phyloP scores from a whole-genome alignment of 1,139 yeast species.

The Diutina neorugosa region DNA sequence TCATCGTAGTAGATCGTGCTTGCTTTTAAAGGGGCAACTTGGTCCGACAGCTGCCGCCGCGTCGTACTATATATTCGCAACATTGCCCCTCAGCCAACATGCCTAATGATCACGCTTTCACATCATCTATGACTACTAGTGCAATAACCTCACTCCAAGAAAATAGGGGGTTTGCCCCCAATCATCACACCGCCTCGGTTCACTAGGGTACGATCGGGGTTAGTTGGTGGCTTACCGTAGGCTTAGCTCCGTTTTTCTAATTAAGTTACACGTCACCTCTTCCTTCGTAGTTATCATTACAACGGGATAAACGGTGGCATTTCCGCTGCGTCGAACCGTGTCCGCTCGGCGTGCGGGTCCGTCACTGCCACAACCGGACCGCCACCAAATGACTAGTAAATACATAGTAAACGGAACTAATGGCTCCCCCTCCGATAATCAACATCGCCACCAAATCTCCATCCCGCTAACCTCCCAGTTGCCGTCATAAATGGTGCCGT shows the following conservation, averaged over 20 bases:
- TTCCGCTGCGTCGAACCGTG: background rate
- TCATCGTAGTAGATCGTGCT: background rate
- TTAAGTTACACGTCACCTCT: no score
- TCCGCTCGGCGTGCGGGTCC: background rate
- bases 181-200: no score
- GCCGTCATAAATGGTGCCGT: no score
- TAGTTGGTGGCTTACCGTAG: no score
- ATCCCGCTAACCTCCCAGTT: no score
- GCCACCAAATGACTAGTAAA: background rate
- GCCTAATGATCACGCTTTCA: background rate
- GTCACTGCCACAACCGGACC: background rate
- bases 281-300: background rate
- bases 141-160: background rate
- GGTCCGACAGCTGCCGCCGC: background rate
- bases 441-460: no score
- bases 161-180: background rate
- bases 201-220: no score
- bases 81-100: background rate
- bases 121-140: background rate
- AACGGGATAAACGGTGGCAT: background rate
- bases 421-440: no score
- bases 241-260: no score
- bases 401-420: background rate
- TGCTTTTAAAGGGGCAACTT: background rate
- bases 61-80: background rate